phyloP scores from a whole-genome alignment of 2,329 filamentous ascomycete species.

The Lecanosticta acicola region DNA sequence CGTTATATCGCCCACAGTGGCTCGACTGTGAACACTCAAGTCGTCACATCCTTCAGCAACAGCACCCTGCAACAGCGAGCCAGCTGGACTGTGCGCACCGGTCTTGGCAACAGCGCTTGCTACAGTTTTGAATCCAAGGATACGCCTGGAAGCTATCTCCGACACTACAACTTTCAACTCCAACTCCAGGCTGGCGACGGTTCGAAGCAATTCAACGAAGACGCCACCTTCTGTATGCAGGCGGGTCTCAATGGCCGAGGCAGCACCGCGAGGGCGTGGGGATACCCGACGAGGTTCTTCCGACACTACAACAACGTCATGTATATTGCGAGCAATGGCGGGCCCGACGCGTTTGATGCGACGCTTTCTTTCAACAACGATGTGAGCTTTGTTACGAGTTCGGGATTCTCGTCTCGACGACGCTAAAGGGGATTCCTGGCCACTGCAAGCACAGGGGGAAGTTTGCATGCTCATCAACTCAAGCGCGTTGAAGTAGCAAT shows the following conservation, averaged over 20 bases:
- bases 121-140: conserved; percentile 58
- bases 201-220: conserved; percentile 53
- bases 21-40: conserved; percentile 50
- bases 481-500: too few species aligned
- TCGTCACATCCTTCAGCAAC: conserved; percentile 48
- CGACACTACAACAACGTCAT: conserved; percentile 48
- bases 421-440: too few species aligned
- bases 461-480: too few species aligned
- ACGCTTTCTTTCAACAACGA: conserved; percentile 49
- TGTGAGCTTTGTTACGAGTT: conserved; percentile 47
- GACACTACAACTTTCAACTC: conserved; percentile 52
- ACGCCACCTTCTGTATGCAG: conserved; percentile 59
- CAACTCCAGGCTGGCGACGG: conserved; percentile 48
- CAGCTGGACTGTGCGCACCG: conserved; percentile 51
- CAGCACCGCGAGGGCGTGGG: conserved; percentile 53
- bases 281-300: conserved; percentile 55
- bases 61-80: conserved; percentile 48
- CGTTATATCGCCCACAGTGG: conserved; percentile 53
- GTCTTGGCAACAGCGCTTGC: conserved; percentile 53
- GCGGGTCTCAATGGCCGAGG: conserved; percentile 48
- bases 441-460: too few species aligned
- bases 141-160: conserved; percentile 53
- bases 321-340: conserved; percentile 51
- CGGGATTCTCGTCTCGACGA: conserved; percentile 46
- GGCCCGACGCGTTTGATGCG: conserved; percentile 51